phyloP scores from a whole-genome alignment of 768 basidiomycete species.

The Tulasnella sp. region DNA sequence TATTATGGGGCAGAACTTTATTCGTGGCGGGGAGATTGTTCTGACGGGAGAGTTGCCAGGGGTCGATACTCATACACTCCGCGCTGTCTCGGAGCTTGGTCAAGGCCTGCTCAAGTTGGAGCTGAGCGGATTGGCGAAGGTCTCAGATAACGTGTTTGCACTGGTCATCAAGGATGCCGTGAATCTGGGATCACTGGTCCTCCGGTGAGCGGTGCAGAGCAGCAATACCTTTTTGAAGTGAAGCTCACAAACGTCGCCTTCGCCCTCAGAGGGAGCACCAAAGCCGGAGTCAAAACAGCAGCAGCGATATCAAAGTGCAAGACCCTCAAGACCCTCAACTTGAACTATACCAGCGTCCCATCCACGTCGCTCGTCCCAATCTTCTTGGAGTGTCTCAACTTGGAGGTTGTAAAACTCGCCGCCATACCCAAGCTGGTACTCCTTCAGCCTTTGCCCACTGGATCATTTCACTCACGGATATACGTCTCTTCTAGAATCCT shows the following conservation, averaged over 20 bases:
- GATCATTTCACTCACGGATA: neutral
- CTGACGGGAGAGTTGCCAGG: constrained; percentile 42
- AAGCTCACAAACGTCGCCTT: neutral
- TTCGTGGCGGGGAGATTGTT: constrained; percentile 41
- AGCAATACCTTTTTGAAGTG: neutral
- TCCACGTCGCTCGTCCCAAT: constrained; percentile 39
- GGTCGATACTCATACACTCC: constrained; percentile 40
- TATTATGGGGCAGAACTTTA: constrained; percentile 37
- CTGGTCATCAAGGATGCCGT: constrained; percentile 37
- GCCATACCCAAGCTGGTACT: constrained; percentile 51
- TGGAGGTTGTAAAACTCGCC: constrained; percentile 52
- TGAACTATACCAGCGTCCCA: constrained; percentile 48
- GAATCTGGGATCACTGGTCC: constrained; percentile 36
- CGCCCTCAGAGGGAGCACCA: constrained; percentile 43
- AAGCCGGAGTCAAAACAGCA: constrained; percentile 41
- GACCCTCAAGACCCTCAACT: constrained; percentile 38
- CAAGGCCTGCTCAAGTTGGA: constrained; percentile 37
- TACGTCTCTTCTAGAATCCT: neutral
- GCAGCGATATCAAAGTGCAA: constrained; percentile 34
- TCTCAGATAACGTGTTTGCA: constrained; percentile 42
- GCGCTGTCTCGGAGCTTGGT: constrained; percentile 32
- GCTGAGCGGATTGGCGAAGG: constrained; percentile 41
- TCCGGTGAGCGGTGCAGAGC: constrained; percentile 36
- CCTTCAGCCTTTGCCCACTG: neutral
- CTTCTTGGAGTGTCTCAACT: constrained; percentile 29